phyloP scores from a whole-genome alignment of 306 rosid species.

The Rosa rugosa region DNA sequence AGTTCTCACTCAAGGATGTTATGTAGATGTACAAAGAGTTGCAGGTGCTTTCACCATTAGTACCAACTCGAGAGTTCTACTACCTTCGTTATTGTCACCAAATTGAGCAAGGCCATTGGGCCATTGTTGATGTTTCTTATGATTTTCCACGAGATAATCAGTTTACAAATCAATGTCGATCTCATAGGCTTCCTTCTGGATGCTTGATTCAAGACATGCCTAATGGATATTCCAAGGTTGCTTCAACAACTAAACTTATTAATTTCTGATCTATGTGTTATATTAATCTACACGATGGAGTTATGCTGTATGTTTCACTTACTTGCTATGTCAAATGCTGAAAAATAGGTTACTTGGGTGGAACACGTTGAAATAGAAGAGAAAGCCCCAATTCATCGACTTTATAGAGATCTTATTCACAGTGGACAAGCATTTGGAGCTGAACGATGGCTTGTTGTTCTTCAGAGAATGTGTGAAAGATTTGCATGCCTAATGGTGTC shows the following conservation, averaged over 20 bases:
- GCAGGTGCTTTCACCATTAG: conserved; percentile 83
- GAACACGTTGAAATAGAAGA: conserved; percentile 94
- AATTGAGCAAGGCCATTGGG: conserved; percentile 88
- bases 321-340: conserved; percentile 7
- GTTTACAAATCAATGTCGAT: conserved; percentile 51
- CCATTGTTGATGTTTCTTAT: conserved; percentile 75
- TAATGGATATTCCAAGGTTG: conserved; percentile 87
- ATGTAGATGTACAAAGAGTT: conserved; percentile 78
- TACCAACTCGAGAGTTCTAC: conserved; percentile 75
- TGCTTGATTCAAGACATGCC: conserved; percentile 95
- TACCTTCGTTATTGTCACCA: conserved; percentile 82
- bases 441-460: conserved; percentile 72
- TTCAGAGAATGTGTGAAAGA: conserved; percentile 85
- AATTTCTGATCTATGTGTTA: background rate
- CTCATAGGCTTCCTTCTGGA: conserved; percentile 82
- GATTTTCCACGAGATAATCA: conserved; percentile 74
- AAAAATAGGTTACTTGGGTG: conserved; percentile 77
- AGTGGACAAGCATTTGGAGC: conserved; percentile 87
- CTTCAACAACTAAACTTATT: background rate
- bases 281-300: background rate
- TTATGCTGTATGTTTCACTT: conserved; percentile 2
- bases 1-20: background rate
- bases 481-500: conserved; percentile 78
- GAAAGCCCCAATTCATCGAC: conserved; percentile 64
- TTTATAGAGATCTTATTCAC: conserved; percentile 61